phyloP scores from a whole-genome alignment of 257 asterid genomes.

The Nicotiana sylvestris region DNA sequence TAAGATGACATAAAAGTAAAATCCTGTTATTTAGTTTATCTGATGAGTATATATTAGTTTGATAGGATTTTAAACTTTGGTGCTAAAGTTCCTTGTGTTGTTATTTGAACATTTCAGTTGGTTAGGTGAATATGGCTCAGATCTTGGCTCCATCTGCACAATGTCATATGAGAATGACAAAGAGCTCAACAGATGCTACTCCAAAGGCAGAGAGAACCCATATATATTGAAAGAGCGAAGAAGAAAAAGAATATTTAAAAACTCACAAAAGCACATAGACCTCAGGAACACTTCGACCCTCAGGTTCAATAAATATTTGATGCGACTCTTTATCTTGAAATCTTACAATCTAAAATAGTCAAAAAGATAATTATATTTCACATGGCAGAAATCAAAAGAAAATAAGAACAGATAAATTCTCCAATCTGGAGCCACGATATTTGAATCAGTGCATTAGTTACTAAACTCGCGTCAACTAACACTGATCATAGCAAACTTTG shows the following conservation, averaged over 20 bases:
- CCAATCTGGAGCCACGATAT: slow-evolving; percentile 1
- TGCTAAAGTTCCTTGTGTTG: too few species aligned
- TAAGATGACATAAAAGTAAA: neutral
- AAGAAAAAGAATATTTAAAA: too few species aligned
- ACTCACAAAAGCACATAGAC: slow-evolving; percentile 54
- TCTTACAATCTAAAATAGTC: slow-evolving; percentile 68
- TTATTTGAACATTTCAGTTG: too few species aligned
- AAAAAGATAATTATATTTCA: slow-evolving; percentile 17
- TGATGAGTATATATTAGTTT: too few species aligned
- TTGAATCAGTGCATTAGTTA: neutral
- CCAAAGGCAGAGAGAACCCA: too few species aligned
- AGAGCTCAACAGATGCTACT: too few species aligned
- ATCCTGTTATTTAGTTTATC: neutral
- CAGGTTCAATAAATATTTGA: slow-evolving; percentile 98
- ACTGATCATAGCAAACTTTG: neutral
- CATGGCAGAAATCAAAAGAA: neutral
- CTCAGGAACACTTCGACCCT: slow-evolving; percentile 94
- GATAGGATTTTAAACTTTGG: too few species aligned
- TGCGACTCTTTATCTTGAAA: slow-evolving; percentile 96
- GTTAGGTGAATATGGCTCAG: too few species aligned
- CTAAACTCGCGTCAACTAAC: neutral
- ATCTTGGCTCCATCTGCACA: too few species aligned
- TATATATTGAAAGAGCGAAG: too few species aligned
- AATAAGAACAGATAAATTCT: neutral
- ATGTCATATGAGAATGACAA: too few species aligned